Conservation (phyloP, 2,329 filamentous ascomycete species). For the Cercospora citrullina region DNA sequence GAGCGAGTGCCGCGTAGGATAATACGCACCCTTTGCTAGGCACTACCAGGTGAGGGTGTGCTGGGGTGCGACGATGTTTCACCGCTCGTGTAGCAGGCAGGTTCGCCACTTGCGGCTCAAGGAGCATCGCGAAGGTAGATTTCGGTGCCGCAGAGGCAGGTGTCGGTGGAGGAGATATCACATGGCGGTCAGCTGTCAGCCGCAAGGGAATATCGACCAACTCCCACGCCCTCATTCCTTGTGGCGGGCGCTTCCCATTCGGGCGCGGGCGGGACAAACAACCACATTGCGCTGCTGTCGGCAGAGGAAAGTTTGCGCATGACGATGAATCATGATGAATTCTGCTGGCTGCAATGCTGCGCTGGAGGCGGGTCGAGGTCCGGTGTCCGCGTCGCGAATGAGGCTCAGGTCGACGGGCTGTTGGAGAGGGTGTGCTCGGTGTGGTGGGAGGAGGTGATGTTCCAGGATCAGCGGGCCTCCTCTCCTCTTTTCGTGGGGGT, state of each 20-base stretch:
- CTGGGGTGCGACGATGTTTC: neutral
- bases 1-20: conserved; percentile 1
- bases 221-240: neutral
- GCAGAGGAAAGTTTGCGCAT: neutral
- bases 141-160: neutral
- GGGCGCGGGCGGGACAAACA: neutral
- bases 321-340: neutral
- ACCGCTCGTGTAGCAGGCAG: neutral
- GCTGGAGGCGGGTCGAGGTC: neutral
- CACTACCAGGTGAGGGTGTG: neutral
- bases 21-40: neutral
- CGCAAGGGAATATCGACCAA: neutral
- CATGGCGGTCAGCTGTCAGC: neutral
- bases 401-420: neutral
- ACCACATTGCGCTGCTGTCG: conserved; percentile 10
- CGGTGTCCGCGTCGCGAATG: conserved; percentile 3
- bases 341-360: conserved; percentile 5
- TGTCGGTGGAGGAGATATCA: neutral
- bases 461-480: neutral
- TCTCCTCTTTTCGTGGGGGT: neutral
- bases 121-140: neutral
- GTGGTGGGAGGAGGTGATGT: neutral
- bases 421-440: conserved; percentile 1
- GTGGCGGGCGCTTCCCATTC: neutral
- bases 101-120: neutral